Evolutionary conservation across 2,329 filamentous ascomycete species (phyloP).

Genomic region (Venturia carpophila): DNA sequence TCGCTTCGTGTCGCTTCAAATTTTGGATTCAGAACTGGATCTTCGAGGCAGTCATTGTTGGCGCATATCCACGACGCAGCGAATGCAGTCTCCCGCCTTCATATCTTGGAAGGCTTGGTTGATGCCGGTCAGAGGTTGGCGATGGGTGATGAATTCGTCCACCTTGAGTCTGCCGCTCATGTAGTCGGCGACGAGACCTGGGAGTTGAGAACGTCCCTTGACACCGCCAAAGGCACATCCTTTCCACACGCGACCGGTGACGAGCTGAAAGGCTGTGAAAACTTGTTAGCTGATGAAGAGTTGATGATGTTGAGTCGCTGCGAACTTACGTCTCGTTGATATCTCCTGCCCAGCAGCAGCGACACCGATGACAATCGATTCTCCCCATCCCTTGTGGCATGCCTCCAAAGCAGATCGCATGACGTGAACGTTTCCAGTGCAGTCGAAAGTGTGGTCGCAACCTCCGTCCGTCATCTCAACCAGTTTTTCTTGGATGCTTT

Average conservation of each 20-base stretch:
- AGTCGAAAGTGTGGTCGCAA: constrained; percentile 98
- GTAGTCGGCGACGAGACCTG: constrained; percentile 82
- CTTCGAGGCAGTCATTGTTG: constrained; percentile 18
- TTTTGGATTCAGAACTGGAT: neutral
- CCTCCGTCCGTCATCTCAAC: constrained; percentile 97
- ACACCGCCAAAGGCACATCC: constrained; percentile 97
- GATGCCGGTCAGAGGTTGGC: constrained; percentile 72
- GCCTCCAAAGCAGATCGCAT: constrained; percentile 95
- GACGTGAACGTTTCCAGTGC: constrained; percentile 92
- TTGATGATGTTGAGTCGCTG: neutral
- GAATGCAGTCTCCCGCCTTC: constrained; percentile 95
- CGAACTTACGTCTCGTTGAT: constrained; percentile 77
- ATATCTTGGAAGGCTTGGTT: constrained; percentile 88
- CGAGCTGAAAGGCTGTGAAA: constrained; percentile 81
- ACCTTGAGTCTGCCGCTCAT: constrained; percentile 86
- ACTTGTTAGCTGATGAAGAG: constrained; percentile 13
- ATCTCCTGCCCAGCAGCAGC: constrained; percentile 96
- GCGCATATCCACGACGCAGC: constrained; percentile 72
- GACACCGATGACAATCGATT: constrained; percentile 96
- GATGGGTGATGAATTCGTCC: constrained; percentile 98
- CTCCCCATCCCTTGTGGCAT: constrained; percentile 98
- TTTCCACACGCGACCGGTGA: constrained; percentile 96
- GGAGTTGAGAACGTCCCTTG: constrained; percentile 91
- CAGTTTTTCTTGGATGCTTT: constrained; percentile 84
- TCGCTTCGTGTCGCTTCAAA: neutral